Evolutionary conservation across 2,329 filamentous ascomycete species (phyloP), one percentile per base, ranked within the genome.

Genomic region (Macroventuria anomochaeta): DNA sequence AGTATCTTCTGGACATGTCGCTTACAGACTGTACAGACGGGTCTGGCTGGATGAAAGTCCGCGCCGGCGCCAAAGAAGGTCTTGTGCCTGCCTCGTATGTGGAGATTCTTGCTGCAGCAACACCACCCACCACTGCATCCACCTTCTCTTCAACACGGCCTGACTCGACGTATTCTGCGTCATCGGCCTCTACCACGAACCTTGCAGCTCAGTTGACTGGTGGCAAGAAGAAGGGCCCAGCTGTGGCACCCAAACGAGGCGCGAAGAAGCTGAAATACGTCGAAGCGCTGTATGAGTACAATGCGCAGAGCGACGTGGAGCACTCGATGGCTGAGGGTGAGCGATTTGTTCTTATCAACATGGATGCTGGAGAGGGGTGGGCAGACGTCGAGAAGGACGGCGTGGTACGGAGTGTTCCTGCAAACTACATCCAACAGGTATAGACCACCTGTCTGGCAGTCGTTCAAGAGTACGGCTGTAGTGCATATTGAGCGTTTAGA

Each of bases 221-320:
- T 8, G 76, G 78, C 3, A 96, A 93, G 79, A 96, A 96, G 76
- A 92, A 96, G 73, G 93, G 93, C 0, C 93, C 93, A 0, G 92
- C 88, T 0, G 95, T 99, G 4, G 95, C 95, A 12, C 95, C 95
- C 3, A 88, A 88, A 63, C 86, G 93, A 8, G 93, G 93, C 12
- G 93, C 92, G 3, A 97, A 96, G 84, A 96, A 96, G 74, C 81
- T 97, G 29, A 91, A 89, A 70, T 96, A 97, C 67, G 93, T 96
- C 1, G 90, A 96, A 72, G 95, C 95, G 1, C 63, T 97, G 65
- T 99, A 97, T 73, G 91, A 95, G 43, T 99, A 99, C 73, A 82
- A 87, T 44, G 91, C 93, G 15, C 88, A 91, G 66, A 92, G 87
- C 62, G 91, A 96, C 5, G 84, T 86, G 7, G 95, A 99, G 76